These are phyloP conservation scores for Wakefieldia striispora DNA, from an alignment of 768 basidiomycete genomes.

Conservation along the genomic window DNA sequence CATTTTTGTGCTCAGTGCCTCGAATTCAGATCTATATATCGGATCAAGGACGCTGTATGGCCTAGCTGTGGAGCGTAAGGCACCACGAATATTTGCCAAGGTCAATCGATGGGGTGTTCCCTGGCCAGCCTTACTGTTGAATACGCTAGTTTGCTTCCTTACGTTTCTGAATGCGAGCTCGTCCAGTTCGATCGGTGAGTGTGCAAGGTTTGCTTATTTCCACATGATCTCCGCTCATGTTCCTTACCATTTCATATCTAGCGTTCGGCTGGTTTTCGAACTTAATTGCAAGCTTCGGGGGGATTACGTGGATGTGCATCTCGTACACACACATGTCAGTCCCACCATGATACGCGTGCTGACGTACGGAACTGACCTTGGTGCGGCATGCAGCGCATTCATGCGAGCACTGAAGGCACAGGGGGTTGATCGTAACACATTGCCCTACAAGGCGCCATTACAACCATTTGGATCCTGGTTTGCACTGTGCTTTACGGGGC, in stretches of 20 bases:
- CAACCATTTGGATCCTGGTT: slow-evolving; percentile 62
- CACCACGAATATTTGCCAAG: slow-evolving; percentile 39
- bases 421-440: slow-evolving; percentile 27
- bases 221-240: slow-evolving; percentile 21
- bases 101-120: slow-evolving; percentile 36
- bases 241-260: slow-evolving; percentile 1
- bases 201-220: slow-evolving; percentile 19
- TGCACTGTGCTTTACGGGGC: slow-evolving; percentile 48
- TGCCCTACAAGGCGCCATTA: slow-evolving; percentile 58
- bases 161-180: slow-evolving; percentile 57
- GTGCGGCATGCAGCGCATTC: slow-evolving; percentile 14
- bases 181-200: slow-evolving; percentile 48
- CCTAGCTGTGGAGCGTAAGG: slow-evolving; percentile 46
- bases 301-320: slow-evolving; percentile 37
- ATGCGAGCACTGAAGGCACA: slow-evolving; percentile 33
- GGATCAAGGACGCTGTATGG: slow-evolving; percentile 47
- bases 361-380: slow-evolving; percentile 7
- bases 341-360: slow-evolving; percentile 6
- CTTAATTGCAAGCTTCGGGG: slow-evolving; percentile 31
- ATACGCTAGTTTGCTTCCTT: slow-evolving; percentile 53
- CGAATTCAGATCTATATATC: slow-evolving; percentile 64
- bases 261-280: slow-evolving; percentile 27
- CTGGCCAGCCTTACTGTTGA: slow-evolving; percentile 44
- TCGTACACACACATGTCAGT: slow-evolving; percentile 27
- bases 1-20: slow-evolving; percentile 42